Evolutionary conservation across 2,329 filamentous ascomycete genomes (phyloP), one percentile per base, ranked within the genome.

Genomic region (Colletotrichum cordylinicola): DNA sequence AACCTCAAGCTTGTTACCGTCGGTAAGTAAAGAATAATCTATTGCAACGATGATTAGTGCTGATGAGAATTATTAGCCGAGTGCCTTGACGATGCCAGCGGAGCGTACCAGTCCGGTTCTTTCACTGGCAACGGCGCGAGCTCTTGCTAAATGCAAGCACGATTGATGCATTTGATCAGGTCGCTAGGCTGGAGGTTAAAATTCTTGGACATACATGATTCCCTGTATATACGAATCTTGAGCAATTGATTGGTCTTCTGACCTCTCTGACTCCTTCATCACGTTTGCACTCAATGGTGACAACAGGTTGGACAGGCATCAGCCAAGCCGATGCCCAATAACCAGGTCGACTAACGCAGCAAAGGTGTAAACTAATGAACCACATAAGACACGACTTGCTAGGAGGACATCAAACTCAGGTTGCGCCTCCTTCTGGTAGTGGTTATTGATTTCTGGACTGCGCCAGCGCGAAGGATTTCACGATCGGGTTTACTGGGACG

Each of bases 1-100:
- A 86, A 85, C 69, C 80, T 90, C 9, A 82, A 85, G 82, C 82
- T 90, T 33, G 88, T 89, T 3, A 89, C 87, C 61, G 87, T 89
- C 84, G 89, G 82, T 89, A 84, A 78, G 87, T 85, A 12, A 15
- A 3, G 2, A 12, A 7, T 6, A 15, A 4, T 21, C 71, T 9
- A 31, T 0, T n/a, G 12, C 18, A 3, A 27, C 43, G 6, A 35
- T 39, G 65, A 18, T 21, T 3, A 31, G 6, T 31, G 16, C 58
- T 72, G 18, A 76, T 52, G 24, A 18, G 0, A 8, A 12, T 8
- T 24, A 24, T 6, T 61, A 86, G 86, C 86, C n/a, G 86, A 87
- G 77, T 87, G 86, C 67, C 81, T 88, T 4, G 84, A 84, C 21
- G 86, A 88, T 77, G 79, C 82, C 7, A 81, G 79, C 21, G 85